Evolutionary conservation across 306 rosid genomes (phyloP).

Genomic region (Quercus suber): DNA sequence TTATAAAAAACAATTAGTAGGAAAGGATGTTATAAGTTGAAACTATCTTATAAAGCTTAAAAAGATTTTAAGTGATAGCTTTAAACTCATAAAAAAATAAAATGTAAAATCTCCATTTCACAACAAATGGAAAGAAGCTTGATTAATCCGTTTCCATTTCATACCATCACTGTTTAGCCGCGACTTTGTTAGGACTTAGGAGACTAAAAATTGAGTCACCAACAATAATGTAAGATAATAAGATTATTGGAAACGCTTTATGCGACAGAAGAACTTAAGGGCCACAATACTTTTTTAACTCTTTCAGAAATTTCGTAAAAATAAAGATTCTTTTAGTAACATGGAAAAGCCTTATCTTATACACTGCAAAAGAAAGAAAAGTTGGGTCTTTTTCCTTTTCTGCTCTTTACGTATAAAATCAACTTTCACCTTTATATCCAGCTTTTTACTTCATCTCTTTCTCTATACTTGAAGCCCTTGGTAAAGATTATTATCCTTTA

Average conservation of each 20-base stretch:
- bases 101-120: too few species aligned
- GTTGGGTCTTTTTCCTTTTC: neutral
- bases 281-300: slow-evolving; percentile 4
- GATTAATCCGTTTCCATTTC: too few species aligned
- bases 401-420: neutral
- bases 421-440: slow-evolving; percentile 10
- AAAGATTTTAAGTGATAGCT: too few species aligned
- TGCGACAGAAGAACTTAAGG: neutral
- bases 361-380: slow-evolving; percentile 6
- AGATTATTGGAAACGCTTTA: slow-evolving; percentile 2
- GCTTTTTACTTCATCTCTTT: neutral
- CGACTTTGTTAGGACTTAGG: slow-evolving; percentile 21
- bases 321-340: slow-evolving; percentile 11
- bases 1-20: too few species aligned
- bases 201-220: neutral
- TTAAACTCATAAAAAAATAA: too few species aligned
- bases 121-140: too few species aligned
- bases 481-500: slow-evolving; percentile 2
- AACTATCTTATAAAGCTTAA: too few species aligned
- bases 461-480: neutral
- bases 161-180: neutral
- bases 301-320: slow-evolving; percentile 2
- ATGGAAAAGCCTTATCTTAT: neutral
- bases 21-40: rapidly evolving
- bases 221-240: neutral